A percentile compares a stretch with the other conserved stretches of the same genome.
Conservation (phyloP, 1,284 basidiomycete species). For the Chiua sp. region DNA sequence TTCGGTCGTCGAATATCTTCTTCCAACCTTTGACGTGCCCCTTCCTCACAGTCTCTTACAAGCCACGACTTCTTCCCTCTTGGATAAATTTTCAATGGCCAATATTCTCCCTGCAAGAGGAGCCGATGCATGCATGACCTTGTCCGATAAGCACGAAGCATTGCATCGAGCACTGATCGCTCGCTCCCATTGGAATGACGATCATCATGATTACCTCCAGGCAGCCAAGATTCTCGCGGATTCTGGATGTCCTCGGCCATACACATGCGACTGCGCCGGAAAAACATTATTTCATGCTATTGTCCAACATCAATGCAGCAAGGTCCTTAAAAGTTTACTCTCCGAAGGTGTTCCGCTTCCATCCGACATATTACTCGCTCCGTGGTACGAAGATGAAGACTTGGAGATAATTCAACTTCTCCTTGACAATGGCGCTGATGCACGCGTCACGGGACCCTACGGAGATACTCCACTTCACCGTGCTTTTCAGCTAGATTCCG, state of each 20-base stretch:
- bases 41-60: background rate
- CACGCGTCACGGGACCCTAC: background rate
- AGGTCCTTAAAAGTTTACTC: background rate
- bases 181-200: background rate
- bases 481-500: background rate
- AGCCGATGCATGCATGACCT: background rate
- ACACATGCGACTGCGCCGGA: background rate
- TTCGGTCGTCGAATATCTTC: background rate
- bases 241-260: background rate
- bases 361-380: no score
- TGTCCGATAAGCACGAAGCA: background rate
- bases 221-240: background rate
- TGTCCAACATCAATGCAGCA: background rate
- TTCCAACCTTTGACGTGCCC: background rate
- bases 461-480: constrained; percentile 13
- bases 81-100: background rate
- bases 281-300: background rate
- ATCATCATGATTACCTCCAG: background rate
- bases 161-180: background rate
- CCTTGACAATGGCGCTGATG: background rate
- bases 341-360: no score
- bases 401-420: background rate
- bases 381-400: no score
- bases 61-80: background rate
- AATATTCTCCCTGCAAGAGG: background rate